Evolutionary conservation across 2,329 filamentous ascomycete species (phyloP).

Genomic region (Cryphonectria nitschkei): DNA sequence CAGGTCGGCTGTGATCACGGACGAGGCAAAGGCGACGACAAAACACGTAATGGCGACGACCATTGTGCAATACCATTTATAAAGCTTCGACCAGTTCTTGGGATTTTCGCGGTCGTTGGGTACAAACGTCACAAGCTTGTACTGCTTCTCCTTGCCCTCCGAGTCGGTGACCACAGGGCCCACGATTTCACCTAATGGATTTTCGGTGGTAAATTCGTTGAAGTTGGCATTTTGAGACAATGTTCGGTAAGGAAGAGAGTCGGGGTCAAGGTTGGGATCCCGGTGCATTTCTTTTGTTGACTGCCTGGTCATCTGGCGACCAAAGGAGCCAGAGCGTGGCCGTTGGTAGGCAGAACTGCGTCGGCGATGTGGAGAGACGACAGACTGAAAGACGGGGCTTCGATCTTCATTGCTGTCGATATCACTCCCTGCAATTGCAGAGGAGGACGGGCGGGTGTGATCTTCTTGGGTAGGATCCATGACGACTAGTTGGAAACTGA

Average conservation of each 20-base stretch:
- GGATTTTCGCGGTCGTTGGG: conserved; percentile 76
- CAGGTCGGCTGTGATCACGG: conserved; percentile 79
- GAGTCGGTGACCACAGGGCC: conserved; percentile 38
- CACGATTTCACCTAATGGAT: conserved; percentile 63
- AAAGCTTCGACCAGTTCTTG: conserved; percentile 80
- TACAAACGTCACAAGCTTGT: conserved; percentile 66
- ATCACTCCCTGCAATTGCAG: conserved; percentile 19
- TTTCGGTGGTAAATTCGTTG: conserved; percentile 69
- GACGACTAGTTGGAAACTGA: neutral
- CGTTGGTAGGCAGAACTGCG: conserved; percentile 12
- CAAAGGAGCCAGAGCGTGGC: conserved; percentile 24
- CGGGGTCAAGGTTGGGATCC: conserved; percentile 49
- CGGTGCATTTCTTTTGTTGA: conserved; percentile 41
- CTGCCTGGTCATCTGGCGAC: conserved; percentile 22
- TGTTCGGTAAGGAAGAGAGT: conserved; percentile 67
- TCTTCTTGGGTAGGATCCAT: conserved; percentile 19
- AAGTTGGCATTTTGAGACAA: conserved; percentile 64
- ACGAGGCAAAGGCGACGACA: conserved; percentile 71
- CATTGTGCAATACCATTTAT: conserved; percentile 87
- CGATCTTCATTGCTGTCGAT: conserved; percentile 11
- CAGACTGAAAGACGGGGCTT: conserved; percentile 17
- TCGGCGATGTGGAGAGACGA: conserved; percentile 14
- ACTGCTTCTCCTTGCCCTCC: conserved; percentile 37
- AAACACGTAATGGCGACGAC: conserved; percentile 78
- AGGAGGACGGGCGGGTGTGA: conserved; percentile 7